Base-by-base conservation (phyloP, 2,329 filamentous ascomycete species). In the Bipolaris zeicola region DNA sequence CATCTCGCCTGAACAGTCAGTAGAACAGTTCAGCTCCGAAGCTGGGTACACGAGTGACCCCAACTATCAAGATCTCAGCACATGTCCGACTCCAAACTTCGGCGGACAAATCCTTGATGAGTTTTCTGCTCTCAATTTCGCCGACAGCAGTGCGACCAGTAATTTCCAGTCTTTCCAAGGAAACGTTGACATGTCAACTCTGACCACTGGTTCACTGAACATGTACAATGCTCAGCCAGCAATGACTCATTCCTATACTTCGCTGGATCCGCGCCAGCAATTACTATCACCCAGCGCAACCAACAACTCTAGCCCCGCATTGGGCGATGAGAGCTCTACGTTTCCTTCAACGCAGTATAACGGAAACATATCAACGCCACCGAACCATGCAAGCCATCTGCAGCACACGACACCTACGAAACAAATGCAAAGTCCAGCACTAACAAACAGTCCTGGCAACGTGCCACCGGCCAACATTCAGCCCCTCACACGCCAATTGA, bases 11-110 rank as follows among this genome's bases (percentile, higher is more conserved):
- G 73, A 73, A 26, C 70, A 72, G 52, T 76, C 75, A n/a, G 66
- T 71, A 52, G 75, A 77, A 34, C 69, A 77, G 42, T 60, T 76
- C 33, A 77, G 74, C 45, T 72, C 75, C 7, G 72, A 76, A 38
- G 53, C 61, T 24, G 66, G 70, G 13, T 76, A 76, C 47, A 57
- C 69, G 50, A 75, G 70, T 52, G 73, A 76, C 48, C 64, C 68
- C 16, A 73, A 62, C 46, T 68, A 72, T 39, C 66, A 68, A 20
- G 68, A 74, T 33, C 50, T 66, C 22, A 74, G 69, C 60, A 68
- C 61, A 46, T 75, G 73, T 42, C 64, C 72, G 3, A 73, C 72
- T 7, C 69, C 73, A 10, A 71, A 58, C 44, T 70, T 71, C 61
- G 69, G 67, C 38, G 63, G 62, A 14, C 68, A 71, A 36, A 67